Percentiles rank a stretch among this genome's conserved stretches.
These are phyloP conservation scores for Friedmanniomyces simplex DNA, from an alignment of 495 filamentous ascomycete genomes.

Conservation along the genomic window DNA sequence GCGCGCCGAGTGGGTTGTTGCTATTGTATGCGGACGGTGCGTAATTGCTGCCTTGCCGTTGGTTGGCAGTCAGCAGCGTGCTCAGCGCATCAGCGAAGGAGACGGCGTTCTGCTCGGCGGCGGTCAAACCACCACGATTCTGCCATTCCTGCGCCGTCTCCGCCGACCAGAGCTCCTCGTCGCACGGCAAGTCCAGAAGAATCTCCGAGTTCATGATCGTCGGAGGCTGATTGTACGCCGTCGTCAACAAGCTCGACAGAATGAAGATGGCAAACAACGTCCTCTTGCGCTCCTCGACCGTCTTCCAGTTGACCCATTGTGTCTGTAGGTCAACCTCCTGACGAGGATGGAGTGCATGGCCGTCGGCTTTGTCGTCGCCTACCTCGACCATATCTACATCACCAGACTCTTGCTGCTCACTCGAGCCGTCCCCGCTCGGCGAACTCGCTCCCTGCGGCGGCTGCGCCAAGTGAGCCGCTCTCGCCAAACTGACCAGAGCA, in stretches of 20 bases:
- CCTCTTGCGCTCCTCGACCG: slow-evolving; percentile 81
- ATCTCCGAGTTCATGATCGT: slow-evolving; percentile 93
- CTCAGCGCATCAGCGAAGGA: slow-evolving; percentile 70
- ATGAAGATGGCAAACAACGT: slow-evolving; percentile 88
- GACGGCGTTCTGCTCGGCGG: slow-evolving; percentile 53
- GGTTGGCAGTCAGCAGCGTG: slow-evolving; percentile 67
- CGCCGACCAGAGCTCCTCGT: slow-evolving; percentile 84
- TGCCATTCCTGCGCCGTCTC: slow-evolving; percentile 71
- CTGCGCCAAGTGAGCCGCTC: slow-evolving; percentile 65
- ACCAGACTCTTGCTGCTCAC: slow-evolving; percentile 24
- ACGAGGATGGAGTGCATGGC: not conserved
- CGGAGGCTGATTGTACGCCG: slow-evolving; percentile 85
- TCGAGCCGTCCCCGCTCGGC: not conserved
- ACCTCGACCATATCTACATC: slow-evolving; percentile 32
- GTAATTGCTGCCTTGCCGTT: slow-evolving; percentile 51
- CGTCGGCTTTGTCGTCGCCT: slow-evolving; percentile 33
- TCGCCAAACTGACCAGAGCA: slow-evolving; percentile 80
- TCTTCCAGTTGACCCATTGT: slow-evolving; percentile 85
- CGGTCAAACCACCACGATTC: slow-evolving; percentile 57
- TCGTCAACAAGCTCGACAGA: slow-evolving; percentile 80
- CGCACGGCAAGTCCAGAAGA: slow-evolving; percentile 78
- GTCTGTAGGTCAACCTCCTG: slow-evolving; percentile 50
- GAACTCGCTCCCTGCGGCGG: slow-evolving; percentile 26
- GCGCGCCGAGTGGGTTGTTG: slow-evolving; percentile 39
- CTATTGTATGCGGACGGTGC: slow-evolving; percentile 22